Evolutionary conservation across 331 rosid species (phyloP).

Genomic region (Quercus lobata): DNA sequence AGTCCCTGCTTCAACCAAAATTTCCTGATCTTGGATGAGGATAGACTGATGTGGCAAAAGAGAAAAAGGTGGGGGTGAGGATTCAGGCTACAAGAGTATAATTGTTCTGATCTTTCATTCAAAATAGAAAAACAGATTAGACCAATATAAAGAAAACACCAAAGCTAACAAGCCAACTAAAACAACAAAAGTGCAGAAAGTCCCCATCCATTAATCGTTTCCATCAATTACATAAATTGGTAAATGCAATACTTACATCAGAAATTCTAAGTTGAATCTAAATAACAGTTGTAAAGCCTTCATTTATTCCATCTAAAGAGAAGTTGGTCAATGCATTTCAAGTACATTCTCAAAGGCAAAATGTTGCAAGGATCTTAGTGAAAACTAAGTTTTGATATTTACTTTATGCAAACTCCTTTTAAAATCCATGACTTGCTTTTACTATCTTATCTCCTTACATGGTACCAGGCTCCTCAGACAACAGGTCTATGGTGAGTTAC

Average conservation of each 20-base stretch:
- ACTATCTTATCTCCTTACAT: not conserved
- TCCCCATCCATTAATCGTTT: not conserved
- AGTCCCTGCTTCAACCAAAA: conserved; percentile 8
- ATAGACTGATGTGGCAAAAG: not conserved
- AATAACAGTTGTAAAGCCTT: not conserved
- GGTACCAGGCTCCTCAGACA: not conserved
- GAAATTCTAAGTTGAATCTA: not conserved
- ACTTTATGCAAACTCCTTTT: not conserved
- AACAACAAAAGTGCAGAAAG: not conserved
- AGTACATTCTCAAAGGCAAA: not conserved
- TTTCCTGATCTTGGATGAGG: not conserved
- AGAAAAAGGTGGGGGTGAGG: not conserved
- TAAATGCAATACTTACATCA: not conserved
- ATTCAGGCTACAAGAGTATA: not conserved
- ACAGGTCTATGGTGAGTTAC: not conserved
- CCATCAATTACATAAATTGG: not conserved
- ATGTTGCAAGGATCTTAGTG: not conserved
- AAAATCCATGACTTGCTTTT: not conserved
- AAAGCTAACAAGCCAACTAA: not conserved
- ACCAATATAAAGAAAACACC: not conserved
- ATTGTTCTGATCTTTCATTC: not conserved
- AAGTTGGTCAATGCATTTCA: not conserved
- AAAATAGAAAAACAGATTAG: not conserved
- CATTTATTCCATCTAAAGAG: not conserved
- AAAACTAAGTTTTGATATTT: not conserved